Percentiles rank a stretch among this genome's conserved stretches.
phyloP scores from a whole-genome alignment of 345 rosid genomes.

The Anacardium occidentale region DNA sequence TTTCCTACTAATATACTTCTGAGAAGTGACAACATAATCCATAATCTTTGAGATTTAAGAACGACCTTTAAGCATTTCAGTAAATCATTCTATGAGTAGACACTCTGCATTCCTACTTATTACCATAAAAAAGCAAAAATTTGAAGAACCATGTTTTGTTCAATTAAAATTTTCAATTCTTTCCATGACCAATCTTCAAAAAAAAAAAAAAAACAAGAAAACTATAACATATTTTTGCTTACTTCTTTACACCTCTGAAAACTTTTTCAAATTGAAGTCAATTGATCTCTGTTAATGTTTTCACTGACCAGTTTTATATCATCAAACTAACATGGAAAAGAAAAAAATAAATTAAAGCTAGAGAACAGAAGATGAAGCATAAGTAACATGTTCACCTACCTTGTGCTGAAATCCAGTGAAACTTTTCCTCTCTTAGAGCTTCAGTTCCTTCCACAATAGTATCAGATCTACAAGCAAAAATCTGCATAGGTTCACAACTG shows the following conservation, averaged over 20 bases:
- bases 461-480: slow-evolving; percentile 32
- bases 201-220: neutral
- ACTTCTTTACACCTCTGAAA: neutral
- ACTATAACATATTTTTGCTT: neutral
- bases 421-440: slow-evolving; percentile 35
- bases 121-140: neutral
- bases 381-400: slow-evolving; percentile 43
- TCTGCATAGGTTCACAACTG: slow-evolving; percentile 36
- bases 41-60: neutral
- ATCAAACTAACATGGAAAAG: neutral
- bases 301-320: neutral
- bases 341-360: slow-evolving; percentile 8
- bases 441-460: slow-evolving; percentile 38
- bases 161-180: neutral
- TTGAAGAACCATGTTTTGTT: neutral
- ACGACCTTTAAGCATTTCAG: neutral
- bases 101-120: neutral
- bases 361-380: neutral
- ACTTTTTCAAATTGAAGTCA: neutral
- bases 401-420: slow-evolving; percentile 35
- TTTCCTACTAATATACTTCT: neutral
- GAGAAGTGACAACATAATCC: neutral
- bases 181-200: slow-evolving; percentile 7
- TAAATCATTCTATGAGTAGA: neutral
- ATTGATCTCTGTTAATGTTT: neutral